A percentile compares a stretch with the other conserved stretches of the same genome.
phyloP scores from a whole-genome alignment of 2,329 filamentous ascomycete species.

The Talaromyces islandicus region DNA sequence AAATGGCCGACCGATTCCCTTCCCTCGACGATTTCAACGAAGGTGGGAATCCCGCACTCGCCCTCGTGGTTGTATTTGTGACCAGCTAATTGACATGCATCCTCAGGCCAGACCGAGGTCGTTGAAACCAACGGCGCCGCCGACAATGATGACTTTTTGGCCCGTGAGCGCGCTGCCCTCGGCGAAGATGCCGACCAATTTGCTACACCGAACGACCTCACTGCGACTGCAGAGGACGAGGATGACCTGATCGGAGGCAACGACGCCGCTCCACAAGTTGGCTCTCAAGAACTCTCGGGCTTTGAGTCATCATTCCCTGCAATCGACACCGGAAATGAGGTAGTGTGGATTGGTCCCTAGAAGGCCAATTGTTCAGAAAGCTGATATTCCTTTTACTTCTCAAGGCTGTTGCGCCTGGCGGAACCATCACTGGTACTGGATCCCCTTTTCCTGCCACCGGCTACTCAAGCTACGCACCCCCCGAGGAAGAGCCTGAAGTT shows the following conservation, averaged over 20 bases:
- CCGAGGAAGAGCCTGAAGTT: constrained; percentile 80
- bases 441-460: constrained; percentile 51
- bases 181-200: constrained; percentile 94
- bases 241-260: constrained; percentile 66
- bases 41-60: constrained; percentile 26
- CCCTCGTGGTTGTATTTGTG: constrained; percentile 12
- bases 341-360: constrained; percentile 32
- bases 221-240: constrained; percentile 54
- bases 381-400: constrained; percentile 8
- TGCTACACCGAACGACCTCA: constrained; percentile 63
- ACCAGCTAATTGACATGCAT: constrained; percentile 19
- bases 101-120: constrained; percentile 29
- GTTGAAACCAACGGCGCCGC: constrained; percentile 25
- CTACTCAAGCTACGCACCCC: constrained; percentile 49
- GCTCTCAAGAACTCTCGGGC: constrained; percentile 45
- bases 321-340: constrained; percentile 67
- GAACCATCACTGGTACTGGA: constrained; percentile 68
- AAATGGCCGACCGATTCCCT: constrained; percentile 73
- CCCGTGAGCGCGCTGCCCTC: constrained; percentile 81
- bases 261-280: constrained; percentile 14
- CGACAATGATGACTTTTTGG: constrained; percentile 79
- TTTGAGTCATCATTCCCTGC: constrained; percentile 93
- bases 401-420: constrained; percentile 67
- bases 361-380: constrained; percentile 11
- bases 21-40: constrained; percentile 72